Evolutionary conservation across 352 stramenopile genomes (phyloP).

Genomic region (Phytophthora tubulina): DNA sequence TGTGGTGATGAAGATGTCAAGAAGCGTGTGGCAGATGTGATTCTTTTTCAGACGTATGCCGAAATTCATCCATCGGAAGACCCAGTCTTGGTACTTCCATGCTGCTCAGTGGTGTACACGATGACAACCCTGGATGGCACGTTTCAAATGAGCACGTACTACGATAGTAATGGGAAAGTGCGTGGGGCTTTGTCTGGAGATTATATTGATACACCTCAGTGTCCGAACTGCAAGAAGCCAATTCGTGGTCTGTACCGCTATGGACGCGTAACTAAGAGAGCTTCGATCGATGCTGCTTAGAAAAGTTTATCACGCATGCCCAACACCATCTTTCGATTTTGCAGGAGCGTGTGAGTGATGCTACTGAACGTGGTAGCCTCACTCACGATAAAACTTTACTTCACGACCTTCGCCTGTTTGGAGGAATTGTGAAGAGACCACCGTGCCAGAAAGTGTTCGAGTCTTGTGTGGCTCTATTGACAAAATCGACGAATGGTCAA

Average conservation of each 20-base stretch:
- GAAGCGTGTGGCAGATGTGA: conserved; percentile 64
- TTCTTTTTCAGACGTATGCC: conserved; percentile 64
- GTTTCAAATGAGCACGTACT: conserved; percentile 50
- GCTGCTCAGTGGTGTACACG: conserved; percentile 76
- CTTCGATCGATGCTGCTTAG: conserved; percentile 50
- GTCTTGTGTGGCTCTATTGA: conserved; percentile 43
- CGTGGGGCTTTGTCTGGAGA: conserved; percentile 33
- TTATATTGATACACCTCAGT: conserved; percentile 47
- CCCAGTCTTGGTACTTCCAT: conserved; percentile 74
- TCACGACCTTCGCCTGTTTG: conserved; percentile 39
- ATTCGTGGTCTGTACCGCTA: conserved; percentile 56
- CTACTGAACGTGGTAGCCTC: conserved; percentile 21
- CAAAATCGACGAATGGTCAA: conserved; percentile 32
- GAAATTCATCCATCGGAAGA: conserved; percentile 72
- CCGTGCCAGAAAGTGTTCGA: conserved; percentile 49
- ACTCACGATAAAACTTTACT: conserved; percentile 29
- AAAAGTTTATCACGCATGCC: conserved; percentile 59
- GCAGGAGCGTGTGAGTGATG: conserved; percentile 38
- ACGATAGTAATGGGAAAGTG: conserved; percentile 37
- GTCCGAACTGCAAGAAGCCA: conserved; percentile 56
- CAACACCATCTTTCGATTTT: conserved; percentile 28
- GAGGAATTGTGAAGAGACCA: conserved; percentile 28
- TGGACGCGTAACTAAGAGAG: conserved; percentile 52
- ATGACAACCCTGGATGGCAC: conserved; percentile 76
- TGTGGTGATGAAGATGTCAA: conserved; percentile 53